phyloP scores from a whole-genome alignment of 148 eudicot genomes.

The Rheum nobile region DNA sequence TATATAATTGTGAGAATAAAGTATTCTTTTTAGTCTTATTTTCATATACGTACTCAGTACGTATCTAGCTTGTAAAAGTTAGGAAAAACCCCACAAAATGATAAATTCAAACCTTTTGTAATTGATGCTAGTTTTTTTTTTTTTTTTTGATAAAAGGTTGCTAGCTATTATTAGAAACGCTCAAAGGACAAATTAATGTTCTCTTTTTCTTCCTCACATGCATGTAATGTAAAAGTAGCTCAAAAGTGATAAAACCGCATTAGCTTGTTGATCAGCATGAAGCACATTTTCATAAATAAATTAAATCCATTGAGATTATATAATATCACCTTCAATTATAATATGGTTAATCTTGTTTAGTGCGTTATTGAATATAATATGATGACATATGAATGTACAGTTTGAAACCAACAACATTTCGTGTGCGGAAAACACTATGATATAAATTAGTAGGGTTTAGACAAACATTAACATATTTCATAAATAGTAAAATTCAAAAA shows the following conservation, averaged over 20 bases:
- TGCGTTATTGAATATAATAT: background rate
- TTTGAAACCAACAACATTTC: conserved; percentile 1
- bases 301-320: background rate
- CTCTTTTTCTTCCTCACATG: background rate
- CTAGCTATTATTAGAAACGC: background rate
- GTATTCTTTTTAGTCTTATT: no score
- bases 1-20: no score
- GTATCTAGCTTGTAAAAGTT: background rate
- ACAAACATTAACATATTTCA: background rate
- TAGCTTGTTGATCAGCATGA: background rate
- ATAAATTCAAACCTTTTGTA: background rate
- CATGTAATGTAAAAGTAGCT: background rate
- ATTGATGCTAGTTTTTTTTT: no score
- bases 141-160: no score
- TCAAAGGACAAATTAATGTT: background rate
- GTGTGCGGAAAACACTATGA: background rate
- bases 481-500: background rate
- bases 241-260: background rate
- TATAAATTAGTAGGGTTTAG: background rate
- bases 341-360: background rate
- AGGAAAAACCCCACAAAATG: background rate
- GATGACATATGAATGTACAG: background rate
- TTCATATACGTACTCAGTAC: background rate
- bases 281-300: background rate
- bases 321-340: background rate